Conservation (phyloP, 768 basidiomycete genomes). For the Russula griseocarnosa region DNA sequence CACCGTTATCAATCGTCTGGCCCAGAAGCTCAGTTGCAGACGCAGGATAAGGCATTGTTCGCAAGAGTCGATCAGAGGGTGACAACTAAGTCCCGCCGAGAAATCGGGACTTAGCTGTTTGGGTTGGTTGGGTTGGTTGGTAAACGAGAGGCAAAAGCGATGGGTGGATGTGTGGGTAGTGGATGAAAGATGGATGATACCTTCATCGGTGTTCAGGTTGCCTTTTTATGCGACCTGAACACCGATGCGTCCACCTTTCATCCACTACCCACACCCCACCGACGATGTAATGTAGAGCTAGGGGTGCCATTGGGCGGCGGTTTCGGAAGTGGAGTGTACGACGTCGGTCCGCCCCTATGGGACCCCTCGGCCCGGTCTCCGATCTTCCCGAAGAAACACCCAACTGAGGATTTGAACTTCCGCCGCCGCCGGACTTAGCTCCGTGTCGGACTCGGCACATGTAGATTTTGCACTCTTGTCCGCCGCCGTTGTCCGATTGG, state of each 20-base stretch:
- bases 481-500: background rate
- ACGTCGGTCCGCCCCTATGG: background rate
- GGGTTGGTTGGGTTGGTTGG: too few relatives aligned
- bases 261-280: too few relatives aligned
- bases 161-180: background rate
- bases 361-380: too few relatives aligned
- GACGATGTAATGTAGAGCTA: too few relatives aligned
- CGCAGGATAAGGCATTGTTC: constrained; percentile 12
- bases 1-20: constrained; percentile 62
- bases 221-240: background rate
- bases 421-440: background rate
- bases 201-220: background rate
- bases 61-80: background rate
- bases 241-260: too few relatives aligned
- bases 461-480: too few relatives aligned
- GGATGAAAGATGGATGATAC: background rate
- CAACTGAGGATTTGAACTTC: background rate
- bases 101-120: constrained; percentile 7
- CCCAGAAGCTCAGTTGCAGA: constrained; percentile 3
- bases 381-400: too few relatives aligned
- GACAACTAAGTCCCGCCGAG: constrained; percentile 14
- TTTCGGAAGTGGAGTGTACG: background rate
- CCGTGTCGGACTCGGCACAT: background rate
- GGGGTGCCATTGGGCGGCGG: background rate
- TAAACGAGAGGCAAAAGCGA: background rate